These are phyloP conservation scores for Bryoglossum gracile DNA, from an alignment of 495 filamentous ascomycete genomes.

Conservation along the genomic window DNA sequence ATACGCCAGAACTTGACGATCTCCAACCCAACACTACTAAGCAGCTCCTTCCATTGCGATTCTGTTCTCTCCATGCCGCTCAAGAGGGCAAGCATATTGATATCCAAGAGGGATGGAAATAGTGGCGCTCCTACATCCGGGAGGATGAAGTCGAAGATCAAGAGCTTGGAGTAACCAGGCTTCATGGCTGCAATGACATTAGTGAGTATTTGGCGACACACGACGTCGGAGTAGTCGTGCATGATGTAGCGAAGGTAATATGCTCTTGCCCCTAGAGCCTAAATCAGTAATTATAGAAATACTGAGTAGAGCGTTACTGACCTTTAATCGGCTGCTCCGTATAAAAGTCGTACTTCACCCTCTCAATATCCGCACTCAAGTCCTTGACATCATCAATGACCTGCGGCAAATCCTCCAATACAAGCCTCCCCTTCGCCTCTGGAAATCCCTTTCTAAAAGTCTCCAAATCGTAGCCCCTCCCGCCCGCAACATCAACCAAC, in stretches of 20 bases:
- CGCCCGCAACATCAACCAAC: conserved; percentile 40
- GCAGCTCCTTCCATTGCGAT: conserved; percentile 13
- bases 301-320: conserved; percentile 23
- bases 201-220: conserved; percentile 34
- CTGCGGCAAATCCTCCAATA: conserved; percentile 15
- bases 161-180: conserved; percentile 13
- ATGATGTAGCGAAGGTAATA: conserved; percentile 45
- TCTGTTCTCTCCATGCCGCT: conserved; percentile 11
- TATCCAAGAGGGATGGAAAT: conserved; percentile 1
- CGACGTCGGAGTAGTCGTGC: conserved; percentile 38
- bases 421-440: conserved; percentile 1
- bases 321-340: conserved; percentile 37
- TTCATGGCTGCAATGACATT: conserved; percentile 12
- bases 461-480: conserved; percentile 35
- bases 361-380: conserved; percentile 25
- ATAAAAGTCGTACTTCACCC: conserved; percentile 40
- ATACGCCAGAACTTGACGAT: conserved; percentile 18
- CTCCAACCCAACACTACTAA: conserved; percentile 15
- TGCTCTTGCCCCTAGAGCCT: conserved; percentile 31
- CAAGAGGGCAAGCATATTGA: conserved; percentile 6
- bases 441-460: conserved; percentile 8
- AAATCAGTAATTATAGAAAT: conserved; percentile 31
- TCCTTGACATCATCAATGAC: conserved; percentile 19
- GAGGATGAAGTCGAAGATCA: conserved; percentile 17
- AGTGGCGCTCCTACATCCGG: conserved; percentile 2